Base-by-base conservation (phyloP, 768 basidiomycete genomes). In the Suillus tomentosus region DNA sequence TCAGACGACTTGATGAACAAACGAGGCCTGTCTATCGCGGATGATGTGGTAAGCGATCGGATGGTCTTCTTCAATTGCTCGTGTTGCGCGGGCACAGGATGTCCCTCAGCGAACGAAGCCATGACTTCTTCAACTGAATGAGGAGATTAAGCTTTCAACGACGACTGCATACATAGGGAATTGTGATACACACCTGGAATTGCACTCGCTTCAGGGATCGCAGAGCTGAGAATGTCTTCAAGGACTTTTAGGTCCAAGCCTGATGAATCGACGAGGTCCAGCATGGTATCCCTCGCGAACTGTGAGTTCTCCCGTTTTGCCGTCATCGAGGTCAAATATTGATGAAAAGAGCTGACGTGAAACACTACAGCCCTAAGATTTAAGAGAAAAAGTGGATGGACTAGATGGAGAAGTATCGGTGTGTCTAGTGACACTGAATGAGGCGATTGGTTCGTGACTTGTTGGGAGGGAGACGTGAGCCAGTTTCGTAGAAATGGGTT, bases 1-100 rank as follows among this genome's bases (percentile, higher is more conserved):
- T 93, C 89, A 11, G 73, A 77, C 2, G 90, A 82, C 70, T 89
- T 91, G 71, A 94, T 83, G 70, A 92, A 93, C 42, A 93, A 77
- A 10, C 80, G 81, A 1, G 90, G 77, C 69, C 88, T 90, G 75
- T 88, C 81, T 45, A 92, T 73, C n/a, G 84, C 77, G 0, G 79
- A 65, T 0, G 86, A 81, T 24, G 77, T 72, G 3, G 79, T 77
- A 34, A 94, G 74, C 50, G 78, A 80, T 43, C 77, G 74, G 31
- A 87, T 74, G 48, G 81, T 71, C 64, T 77, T 80, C 62, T 73
- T 78, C 39, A 90, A 71, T 53, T 78, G 68, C 3, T 74, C 70
- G 55, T 78, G 69, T 73, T 88, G 83, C 4, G 79, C 67, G 3
- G 78, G 75, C 17, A 81, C 79, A 0, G 89, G 88, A 45, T 81